These are phyloP conservation scores for Taphrina deformans DNA, from an alignment of 1,139 yeast species.

Conservation along the genomic window DNA sequence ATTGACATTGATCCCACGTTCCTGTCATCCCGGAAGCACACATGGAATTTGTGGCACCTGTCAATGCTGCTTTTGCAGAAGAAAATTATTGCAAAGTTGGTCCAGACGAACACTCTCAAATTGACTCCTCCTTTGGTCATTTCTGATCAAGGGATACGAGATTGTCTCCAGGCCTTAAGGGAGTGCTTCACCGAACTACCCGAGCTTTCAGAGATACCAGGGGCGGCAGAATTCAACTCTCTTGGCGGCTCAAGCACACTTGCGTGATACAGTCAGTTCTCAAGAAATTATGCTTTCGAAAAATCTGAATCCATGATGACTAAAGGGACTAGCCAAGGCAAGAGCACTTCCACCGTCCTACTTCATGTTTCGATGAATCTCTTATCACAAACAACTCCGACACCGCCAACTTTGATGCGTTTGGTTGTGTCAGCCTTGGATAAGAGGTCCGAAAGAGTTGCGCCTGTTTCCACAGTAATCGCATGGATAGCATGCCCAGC, in stretches of 20 bases:
- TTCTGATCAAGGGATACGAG: constrained; percentile 76
- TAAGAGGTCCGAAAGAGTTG: neutral
- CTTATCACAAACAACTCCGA: neutral
- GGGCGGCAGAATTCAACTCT: neutral
- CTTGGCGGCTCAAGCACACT: constrained; percentile 3
- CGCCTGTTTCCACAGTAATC: neutral
- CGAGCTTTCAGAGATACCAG: constrained; percentile 45
- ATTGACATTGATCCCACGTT: constrained; percentile 82
- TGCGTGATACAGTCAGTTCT: neutral
- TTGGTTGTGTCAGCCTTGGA: neutral
- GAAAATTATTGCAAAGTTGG: constrained; percentile 94
- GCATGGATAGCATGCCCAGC: neutral
- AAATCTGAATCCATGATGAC: neutral
- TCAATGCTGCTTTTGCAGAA: constrained; percentile 83
- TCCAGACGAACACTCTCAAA: constrained; percentile 92
- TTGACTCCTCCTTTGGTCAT: constrained; percentile 94
- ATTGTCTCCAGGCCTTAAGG: constrained; percentile 75
- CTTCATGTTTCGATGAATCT: neutral
- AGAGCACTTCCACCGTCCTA: neutral
- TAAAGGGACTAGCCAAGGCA: neutral
- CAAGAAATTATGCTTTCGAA: neutral
- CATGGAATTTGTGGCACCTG: constrained; percentile 94
- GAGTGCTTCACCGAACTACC: constrained; percentile 62
- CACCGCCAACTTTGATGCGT: neutral
- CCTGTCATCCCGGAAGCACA: constrained; percentile 55